Conservation (phyloP, 768 basidiomycete genomes). For the Clavaria fumosa region DNA sequence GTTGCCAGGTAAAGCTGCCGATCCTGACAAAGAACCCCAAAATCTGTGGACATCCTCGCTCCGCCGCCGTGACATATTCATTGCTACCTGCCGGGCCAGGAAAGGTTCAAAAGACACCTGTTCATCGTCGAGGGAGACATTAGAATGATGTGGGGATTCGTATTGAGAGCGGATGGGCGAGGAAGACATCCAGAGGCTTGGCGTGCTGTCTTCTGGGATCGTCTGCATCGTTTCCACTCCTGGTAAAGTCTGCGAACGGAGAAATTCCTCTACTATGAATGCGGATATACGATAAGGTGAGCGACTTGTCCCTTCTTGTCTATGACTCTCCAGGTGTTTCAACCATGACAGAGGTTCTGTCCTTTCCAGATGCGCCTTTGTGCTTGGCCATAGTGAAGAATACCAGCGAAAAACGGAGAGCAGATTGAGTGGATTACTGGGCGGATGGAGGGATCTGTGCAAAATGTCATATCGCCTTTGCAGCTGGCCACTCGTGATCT, state of each 20-base stretch:
- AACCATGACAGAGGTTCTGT: conserved; percentile 65
- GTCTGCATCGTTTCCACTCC: conserved; percentile 24
- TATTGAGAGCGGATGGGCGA: too few species aligned
- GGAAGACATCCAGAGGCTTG: conserved; percentile 7
- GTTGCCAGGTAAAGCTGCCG: too few species aligned
- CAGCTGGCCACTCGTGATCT: conserved; percentile 50
- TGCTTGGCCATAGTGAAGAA: conserved; percentile 28
- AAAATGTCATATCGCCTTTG: conserved; percentile 48
- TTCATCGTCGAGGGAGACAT: too few species aligned
- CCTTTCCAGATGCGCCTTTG: conserved; percentile 39
- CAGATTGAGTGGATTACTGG: conserved; percentile 25
- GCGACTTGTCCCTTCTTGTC: conserved; percentile 18
- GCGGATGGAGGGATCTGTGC: conserved; percentile 22
- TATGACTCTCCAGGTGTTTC: conserved; percentile 41
- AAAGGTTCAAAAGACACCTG: too few species aligned
- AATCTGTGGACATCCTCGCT: too few species aligned
- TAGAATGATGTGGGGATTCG: too few species aligned
- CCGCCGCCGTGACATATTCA: too few species aligned
- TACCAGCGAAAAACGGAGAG: conserved; percentile 46
- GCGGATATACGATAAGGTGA: conserved; percentile 54
- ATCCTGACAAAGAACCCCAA: too few species aligned
- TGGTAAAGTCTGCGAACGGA: conserved; percentile 27
- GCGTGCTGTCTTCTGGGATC: conserved; percentile 28
- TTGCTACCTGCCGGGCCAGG: too few species aligned
- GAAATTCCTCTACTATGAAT: conserved; percentile 51